Evolutionary conservation across 2,329 filamentous ascomycete genomes (phyloP).

Genomic region (Pseudogymnoascus sp.): DNA sequence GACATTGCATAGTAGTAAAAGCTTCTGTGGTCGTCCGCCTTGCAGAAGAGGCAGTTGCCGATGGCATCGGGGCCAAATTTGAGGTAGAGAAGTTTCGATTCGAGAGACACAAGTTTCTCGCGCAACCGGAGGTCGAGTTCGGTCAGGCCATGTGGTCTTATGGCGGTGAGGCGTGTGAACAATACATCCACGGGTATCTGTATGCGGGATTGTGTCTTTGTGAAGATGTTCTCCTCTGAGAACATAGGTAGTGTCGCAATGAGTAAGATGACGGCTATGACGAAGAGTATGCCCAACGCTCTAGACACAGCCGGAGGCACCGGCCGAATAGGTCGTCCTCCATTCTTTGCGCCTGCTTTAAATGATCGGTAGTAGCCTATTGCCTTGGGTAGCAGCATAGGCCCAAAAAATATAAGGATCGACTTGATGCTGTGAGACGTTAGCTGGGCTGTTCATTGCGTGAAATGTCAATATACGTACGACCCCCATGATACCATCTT

Average conservation of each 20-base stretch:
- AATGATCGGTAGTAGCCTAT: constrained; percentile 55
- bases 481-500: constrained; percentile 40
- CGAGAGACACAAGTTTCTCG: constrained; percentile 58
- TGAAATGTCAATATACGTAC: constrained; percentile 31
- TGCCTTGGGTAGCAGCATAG: constrained; percentile 59
- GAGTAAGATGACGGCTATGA: constrained; percentile 44
- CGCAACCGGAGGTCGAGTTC: constrained; percentile 56
- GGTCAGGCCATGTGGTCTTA: constrained; percentile 47
- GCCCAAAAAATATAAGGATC: constrained; percentile 51
- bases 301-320: constrained; percentile 46
- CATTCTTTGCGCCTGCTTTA: constrained; percentile 35
- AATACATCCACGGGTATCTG: constrained; percentile 79
- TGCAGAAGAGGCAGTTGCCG: constrained; percentile 74
- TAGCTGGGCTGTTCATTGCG: background rate
- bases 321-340: constrained; percentile 45
- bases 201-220: constrained; percentile 67
- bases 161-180: constrained; percentile 61
- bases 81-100: constrained; percentile 73
- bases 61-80: constrained; percentile 71
- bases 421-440: constrained; percentile 34
- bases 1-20: constrained; percentile 80
- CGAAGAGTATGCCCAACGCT: constrained; percentile 52
- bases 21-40: constrained; percentile 54
- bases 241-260: constrained; percentile 58
- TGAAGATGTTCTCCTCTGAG: constrained; percentile 75